Evolutionary conservation across 1,139 yeast species (phyloP).

Genomic region (Meyerozyma sp.): DNA sequence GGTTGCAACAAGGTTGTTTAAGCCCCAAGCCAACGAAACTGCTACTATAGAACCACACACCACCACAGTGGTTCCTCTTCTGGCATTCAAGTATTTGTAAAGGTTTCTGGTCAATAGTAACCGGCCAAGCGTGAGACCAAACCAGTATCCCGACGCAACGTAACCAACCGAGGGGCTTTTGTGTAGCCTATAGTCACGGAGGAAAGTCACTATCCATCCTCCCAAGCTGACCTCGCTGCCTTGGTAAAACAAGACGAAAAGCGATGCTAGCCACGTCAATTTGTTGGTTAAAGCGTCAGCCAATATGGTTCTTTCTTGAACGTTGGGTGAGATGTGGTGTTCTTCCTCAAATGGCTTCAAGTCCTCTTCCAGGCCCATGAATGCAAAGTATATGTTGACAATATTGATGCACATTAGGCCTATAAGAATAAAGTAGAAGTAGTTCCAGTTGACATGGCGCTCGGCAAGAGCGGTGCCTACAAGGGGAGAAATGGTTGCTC

Average conservation of each 20-base stretch:
- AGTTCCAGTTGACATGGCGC: conserved; percentile 12
- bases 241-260: conserved; percentile 55
- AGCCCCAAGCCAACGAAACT: conserved; percentile 41
- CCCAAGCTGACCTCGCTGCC: conserved; percentile 67
- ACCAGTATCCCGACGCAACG: conserved; percentile 70
- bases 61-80: conserved; percentile 39
- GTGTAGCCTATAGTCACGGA: conserved; percentile 52
- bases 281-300: conserved; percentile 27
- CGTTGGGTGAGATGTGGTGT: conserved; percentile 2
- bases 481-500: conserved; percentile 20
- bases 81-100: conserved; percentile 40
- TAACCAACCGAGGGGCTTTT: conserved; percentile 45
- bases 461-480: conserved; percentile 15
- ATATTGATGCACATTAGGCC: conserved; percentile 9
- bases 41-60: conserved; percentile 27
- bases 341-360: conserved; percentile 9
- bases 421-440: conserved; percentile 12
- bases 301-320: not conserved
- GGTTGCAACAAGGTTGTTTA: conserved; percentile 35
- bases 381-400: conserved; percentile 7
- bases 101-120: conserved; percentile 39
- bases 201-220: conserved; percentile 66
- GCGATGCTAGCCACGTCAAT: conserved; percentile 51
- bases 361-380: conserved; percentile 11
- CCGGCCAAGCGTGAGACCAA: conserved; percentile 61